Percentiles rank a stretch among this genome's conserved stretches.
Conservation (phyloP, 2,329 filamentous ascomycete genomes). For the Verticillium isaacii region DNA sequence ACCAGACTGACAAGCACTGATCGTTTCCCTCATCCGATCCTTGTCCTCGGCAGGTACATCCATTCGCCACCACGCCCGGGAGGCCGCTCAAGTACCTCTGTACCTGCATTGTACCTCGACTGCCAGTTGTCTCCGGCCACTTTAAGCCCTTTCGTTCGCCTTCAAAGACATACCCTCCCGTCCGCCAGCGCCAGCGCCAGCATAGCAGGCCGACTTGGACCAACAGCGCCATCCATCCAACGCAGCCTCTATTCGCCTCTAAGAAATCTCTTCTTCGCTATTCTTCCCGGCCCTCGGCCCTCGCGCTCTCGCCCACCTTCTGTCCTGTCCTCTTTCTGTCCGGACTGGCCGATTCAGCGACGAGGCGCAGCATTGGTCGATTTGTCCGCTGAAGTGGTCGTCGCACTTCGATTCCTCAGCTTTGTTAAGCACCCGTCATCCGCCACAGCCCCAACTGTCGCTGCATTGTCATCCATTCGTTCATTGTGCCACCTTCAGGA, state of each 20-base stretch:
- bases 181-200: neutral
- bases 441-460: neutral
- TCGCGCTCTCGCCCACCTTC: neutral
- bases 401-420: neutral
- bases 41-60: conserved; percentile 1
- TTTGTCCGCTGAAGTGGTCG: neutral
- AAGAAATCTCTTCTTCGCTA: neutral
- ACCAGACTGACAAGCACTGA: neutral
- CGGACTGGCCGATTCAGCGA: neutral
- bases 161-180: neutral
- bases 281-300: neutral
- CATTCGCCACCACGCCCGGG: neutral
- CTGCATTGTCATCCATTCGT: neutral
- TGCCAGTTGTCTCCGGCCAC: neutral
- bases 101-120: neutral
- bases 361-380: conserved; percentile 1
- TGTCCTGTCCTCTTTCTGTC: neutral
- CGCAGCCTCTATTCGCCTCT: neutral
- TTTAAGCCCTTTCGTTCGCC: neutral
- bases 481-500: neutral
- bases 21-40: neutral
- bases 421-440: neutral
- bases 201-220: neutral
- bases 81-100: neutral
- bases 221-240: neutral